Conservation (phyloP, 2,329 filamentous ascomycete genomes). For the Penicillium paneum region DNA sequence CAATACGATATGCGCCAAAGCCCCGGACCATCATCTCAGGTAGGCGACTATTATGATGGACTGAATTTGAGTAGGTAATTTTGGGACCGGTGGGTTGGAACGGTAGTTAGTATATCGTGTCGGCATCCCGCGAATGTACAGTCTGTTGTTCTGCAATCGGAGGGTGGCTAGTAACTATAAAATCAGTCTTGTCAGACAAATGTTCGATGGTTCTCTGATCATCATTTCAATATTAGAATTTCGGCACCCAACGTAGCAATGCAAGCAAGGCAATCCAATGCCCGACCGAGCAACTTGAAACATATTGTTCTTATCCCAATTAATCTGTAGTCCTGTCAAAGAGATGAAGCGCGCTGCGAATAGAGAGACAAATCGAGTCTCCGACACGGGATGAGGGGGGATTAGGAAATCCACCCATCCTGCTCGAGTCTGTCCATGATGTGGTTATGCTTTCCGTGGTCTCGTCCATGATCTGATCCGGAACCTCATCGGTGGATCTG, state of each 20-base stretch:
- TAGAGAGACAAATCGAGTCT: background rate
- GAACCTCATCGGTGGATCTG: conserved; percentile 8
- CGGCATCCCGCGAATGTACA: background rate
- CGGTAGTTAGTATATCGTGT: background rate
- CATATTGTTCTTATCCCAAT: background rate
- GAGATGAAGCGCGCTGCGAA: background rate
- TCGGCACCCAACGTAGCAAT: background rate
- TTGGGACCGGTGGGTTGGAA: background rate
- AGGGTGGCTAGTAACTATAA: background rate
- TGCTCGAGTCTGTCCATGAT: background rate
- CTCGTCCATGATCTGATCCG: background rate
- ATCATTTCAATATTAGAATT: background rate
- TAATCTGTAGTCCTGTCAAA: background rate
- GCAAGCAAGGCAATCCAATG: background rate
- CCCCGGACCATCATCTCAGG: background rate
- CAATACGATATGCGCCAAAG: background rate
- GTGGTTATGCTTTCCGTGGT: background rate
- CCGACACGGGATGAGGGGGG: background rate
- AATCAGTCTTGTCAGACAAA: background rate
- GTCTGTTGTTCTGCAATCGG: background rate
- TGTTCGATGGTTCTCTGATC: background rate
- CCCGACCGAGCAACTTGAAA: background rate
- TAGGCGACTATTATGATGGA: background rate
- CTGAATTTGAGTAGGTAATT: background rate
- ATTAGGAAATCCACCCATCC: background rate